Percentiles rank a stretch among this genome's conserved stretches.
Evolutionary conservation across 1,139 yeast genomes (phyloP).

Genomic region (Scheffersomyces illinoinensis): DNA sequence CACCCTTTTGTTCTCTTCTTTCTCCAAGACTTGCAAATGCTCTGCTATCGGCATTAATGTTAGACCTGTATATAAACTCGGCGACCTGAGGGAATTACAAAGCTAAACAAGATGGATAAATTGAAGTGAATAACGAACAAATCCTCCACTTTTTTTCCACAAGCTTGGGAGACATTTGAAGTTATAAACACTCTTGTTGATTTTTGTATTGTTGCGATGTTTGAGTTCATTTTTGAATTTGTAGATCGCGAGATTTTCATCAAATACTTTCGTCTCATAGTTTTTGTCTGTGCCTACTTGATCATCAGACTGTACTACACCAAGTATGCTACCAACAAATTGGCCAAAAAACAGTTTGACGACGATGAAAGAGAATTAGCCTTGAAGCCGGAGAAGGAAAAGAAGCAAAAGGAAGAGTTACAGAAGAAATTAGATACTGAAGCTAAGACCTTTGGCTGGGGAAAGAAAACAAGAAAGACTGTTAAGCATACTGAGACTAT

Average conservation of each 20-base stretch:
- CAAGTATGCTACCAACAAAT: conserved; percentile 50
- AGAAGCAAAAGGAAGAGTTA: conserved; percentile 28
- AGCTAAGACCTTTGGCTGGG: conserved; percentile 71
- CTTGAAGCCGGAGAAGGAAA: conserved; percentile 33
- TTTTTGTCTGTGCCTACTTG: conserved; percentile 38
- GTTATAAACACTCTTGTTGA: not conserved
- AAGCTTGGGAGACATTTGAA: not conserved
- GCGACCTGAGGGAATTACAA: not conserved
- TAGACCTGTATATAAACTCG: not conserved
- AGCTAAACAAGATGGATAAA: not conserved
- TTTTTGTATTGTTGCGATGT: conserved; percentile 14
- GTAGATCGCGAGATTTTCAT: conserved; percentile 35
- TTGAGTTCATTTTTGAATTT: conserved; percentile 38
- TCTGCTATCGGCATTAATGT: not conserved
- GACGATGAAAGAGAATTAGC: conserved; percentile 46
- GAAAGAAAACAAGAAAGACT: conserved; percentile 64
- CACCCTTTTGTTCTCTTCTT: not conserved
- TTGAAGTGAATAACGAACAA: not conserved
- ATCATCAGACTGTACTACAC: conserved; percentile 38
- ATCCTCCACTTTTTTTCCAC: not conserved
- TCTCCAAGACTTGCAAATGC: not conserved
- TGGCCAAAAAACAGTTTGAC: conserved; percentile 50
- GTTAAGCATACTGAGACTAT: conserved; percentile 55
- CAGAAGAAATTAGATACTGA: conserved; percentile 35
- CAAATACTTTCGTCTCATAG: conserved; percentile 40